Conservation (phyloP, 2,329 filamentous ascomycete genomes). For the Dactylonectria macrodidyma region DNA sequence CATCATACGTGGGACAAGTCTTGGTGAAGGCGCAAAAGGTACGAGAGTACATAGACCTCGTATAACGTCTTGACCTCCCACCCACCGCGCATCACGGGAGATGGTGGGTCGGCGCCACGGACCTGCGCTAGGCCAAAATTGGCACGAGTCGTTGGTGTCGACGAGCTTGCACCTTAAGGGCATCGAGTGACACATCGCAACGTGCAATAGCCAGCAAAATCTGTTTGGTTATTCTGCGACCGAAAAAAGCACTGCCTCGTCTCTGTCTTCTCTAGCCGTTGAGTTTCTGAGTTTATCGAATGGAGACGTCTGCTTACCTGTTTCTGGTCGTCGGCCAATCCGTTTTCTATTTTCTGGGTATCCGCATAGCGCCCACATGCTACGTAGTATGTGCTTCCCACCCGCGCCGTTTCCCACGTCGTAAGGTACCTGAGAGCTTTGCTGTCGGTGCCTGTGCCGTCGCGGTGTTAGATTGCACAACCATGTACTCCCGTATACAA, state of each 20-base stretch:
- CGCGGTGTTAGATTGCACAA: neutral
- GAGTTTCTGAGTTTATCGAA: neutral
- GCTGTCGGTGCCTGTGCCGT: neutral
- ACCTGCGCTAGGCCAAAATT: constrained; percentile 25
- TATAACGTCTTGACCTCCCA: constrained; percentile 17
- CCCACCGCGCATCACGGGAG: constrained; percentile 16
- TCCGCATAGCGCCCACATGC: neutral
- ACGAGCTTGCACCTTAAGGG: constrained; percentile 25
- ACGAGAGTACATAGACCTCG: constrained; percentile 20
- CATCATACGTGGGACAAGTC: neutral
- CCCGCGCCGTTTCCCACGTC: neutral
- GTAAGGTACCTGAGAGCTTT: neutral
- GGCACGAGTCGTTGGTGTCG: constrained; percentile 16
- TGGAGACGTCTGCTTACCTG: neutral
- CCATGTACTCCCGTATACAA: too few relatives aligned
- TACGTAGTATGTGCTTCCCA: neutral
- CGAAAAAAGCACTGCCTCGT: neutral
- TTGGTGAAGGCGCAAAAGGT: neutral
- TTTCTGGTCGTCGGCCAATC: neutral
- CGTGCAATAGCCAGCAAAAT: constrained; percentile 5
- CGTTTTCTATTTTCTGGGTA: neutral
- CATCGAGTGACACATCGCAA: constrained; percentile 28
- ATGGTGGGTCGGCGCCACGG: constrained; percentile 27
- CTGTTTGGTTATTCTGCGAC: constrained; percentile 4
- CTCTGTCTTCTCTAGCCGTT: neutral